phyloP scores from a whole-genome alignment of 169 alveolate genomes.

The Eimeria sp. region DNA sequence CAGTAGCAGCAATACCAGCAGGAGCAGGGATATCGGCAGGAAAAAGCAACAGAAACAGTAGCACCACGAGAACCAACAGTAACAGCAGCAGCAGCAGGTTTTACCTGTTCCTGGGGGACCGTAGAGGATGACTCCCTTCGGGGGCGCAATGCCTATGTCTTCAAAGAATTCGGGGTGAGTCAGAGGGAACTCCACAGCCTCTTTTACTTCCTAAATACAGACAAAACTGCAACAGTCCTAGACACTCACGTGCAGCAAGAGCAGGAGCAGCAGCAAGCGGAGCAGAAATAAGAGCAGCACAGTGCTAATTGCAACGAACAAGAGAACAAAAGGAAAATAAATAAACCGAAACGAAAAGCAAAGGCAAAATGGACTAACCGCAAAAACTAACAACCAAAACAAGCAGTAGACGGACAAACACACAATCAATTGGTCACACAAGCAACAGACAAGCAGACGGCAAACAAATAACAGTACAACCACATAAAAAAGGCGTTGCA shows the following conservation, averaged over 20 bases:
- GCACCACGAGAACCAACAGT: conserved; percentile 87
- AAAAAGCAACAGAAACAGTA: no score
- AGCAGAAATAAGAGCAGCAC: not conserved
- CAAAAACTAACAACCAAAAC: not conserved
- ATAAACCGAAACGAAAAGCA: no score
- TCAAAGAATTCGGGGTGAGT: conserved; percentile 98
- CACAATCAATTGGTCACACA: no score
- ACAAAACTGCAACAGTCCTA: no score
- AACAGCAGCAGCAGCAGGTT: conserved; percentile 99
- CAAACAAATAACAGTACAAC: no score
- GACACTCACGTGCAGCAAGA: not conserved
- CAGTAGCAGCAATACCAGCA: no score
- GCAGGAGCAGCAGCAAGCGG: conserved; percentile 72
- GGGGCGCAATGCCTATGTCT: conserved; percentile 99
- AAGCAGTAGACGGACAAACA: no score
- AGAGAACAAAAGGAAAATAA: not conserved
- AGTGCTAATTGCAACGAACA: not conserved
- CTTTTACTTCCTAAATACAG: no score
- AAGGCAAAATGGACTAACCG: not conserved
- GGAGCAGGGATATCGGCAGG: no score
- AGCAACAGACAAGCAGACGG: no score
- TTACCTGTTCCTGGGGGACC: conserved; percentile 99
- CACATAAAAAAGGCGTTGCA: no score
- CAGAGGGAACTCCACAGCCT: conserved; percentile 97
- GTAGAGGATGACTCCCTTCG: conserved; percentile 98